These are phyloP conservation scores for Citrullus mucosospermus DNA, from an alignment of 306 rosid species.

Conservation along the genomic window DNA sequence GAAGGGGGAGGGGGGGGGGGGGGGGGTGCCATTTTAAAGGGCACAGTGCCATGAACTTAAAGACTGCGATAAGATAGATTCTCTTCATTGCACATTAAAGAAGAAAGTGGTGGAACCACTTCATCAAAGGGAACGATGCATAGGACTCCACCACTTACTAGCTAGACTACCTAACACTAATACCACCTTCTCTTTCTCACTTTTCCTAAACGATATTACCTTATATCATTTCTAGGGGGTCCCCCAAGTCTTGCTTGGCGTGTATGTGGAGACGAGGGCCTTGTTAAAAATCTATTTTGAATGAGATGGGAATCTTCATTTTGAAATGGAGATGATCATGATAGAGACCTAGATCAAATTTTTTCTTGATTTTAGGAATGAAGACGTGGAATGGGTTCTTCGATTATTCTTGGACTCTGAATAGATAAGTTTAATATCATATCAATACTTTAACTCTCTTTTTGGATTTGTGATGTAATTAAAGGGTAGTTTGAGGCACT, in stretches of 20 bases:
- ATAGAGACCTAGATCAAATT: not conserved
- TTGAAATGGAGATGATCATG: not conserved
- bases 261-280: not conserved
- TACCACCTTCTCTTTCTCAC: too few species aligned
- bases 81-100: not conserved
- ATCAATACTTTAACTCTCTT: too few species aligned
- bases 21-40: not conserved
- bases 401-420: not conserved
- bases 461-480: too few species aligned
- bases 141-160: not conserved
- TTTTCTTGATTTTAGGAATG: not conserved
- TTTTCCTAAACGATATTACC: not conserved
- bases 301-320: not conserved
- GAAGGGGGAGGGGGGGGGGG: not conserved
- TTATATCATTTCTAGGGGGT: not conserved
- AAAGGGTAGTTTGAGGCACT: too few species aligned
- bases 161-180: not conserved
- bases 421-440: too few species aligned
- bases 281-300: not conserved
- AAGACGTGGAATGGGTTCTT: not conserved
- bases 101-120: conserved; percentile 8
- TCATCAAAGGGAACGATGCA: not conserved
- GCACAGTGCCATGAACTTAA: not conserved
- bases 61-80: not conserved
- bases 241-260: not conserved